A percentile compares a stretch with the other conserved stretches of the same genome.
phyloP scores from a whole-genome alignment of 768 basidiomycete genomes.

The Boletus reticuloceps region DNA sequence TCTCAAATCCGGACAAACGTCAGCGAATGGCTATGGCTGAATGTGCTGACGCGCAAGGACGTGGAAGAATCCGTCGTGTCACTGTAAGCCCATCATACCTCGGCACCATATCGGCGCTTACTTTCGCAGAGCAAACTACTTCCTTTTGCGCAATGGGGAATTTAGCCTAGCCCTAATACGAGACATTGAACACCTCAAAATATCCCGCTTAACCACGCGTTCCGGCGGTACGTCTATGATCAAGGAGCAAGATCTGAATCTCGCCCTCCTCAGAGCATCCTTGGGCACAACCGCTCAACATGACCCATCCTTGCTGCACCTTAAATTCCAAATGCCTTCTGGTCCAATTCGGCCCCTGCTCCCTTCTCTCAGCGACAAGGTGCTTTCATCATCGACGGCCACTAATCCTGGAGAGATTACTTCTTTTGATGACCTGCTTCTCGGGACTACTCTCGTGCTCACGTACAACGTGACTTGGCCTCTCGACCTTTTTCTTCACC shows the following conservation, averaged over 20 bases:
- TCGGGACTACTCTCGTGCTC: constrained; percentile 75
- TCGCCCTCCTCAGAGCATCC: constrained; percentile 83
- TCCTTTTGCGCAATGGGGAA: constrained; percentile 85
- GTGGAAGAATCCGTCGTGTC: constrained; percentile 84
- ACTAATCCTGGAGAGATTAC: constrained; percentile 39
- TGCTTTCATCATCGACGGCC: constrained; percentile 42
- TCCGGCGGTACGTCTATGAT: constrained; percentile 72
- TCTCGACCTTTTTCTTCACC: constrained; percentile 82
- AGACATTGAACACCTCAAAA: constrained; percentile 82
- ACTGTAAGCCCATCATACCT: constrained; percentile 50
- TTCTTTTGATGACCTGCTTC: constrained; percentile 68
- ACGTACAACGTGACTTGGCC: constrained; percentile 81
- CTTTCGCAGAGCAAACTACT: constrained; percentile 71
- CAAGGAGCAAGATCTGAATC: constrained; percentile 86
- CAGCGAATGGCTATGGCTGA: constrained; percentile 93
- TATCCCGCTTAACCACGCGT: constrained; percentile 69
- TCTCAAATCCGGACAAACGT: constrained; percentile 74
- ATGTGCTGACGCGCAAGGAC: constrained; percentile 80
- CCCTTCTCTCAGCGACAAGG: constrained; percentile 56
- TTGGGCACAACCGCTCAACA: constrained; percentile 86
- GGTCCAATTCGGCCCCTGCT: constrained; percentile 82
- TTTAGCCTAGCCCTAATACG: constrained; percentile 80
- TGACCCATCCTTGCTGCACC: constrained; percentile 68
- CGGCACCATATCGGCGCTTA: constrained; percentile 4
- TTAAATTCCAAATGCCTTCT: constrained; percentile 75